These are phyloP conservation scores for Stephania japonica DNA, from an alignment of 164 flowering plant genomes.

Conservation along the genomic window DNA sequence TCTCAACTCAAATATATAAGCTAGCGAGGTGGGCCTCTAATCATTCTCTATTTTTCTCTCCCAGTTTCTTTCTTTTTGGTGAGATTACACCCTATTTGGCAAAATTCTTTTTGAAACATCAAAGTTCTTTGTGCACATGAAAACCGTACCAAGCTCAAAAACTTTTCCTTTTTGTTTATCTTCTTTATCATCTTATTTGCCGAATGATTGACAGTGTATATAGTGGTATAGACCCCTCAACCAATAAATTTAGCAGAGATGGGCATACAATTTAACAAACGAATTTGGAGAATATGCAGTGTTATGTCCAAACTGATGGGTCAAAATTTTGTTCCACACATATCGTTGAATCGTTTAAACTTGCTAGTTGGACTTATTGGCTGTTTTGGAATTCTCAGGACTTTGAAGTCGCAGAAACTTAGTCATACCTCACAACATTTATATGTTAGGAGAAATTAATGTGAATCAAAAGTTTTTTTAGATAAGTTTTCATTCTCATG, in stretches of 20 bases:
- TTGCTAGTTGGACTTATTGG: too few relatives aligned
- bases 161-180: not conserved
- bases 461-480: too few relatives aligned
- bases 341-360: too few relatives aligned
- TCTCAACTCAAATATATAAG: not conserved
- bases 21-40: not conserved
- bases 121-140: not conserved
- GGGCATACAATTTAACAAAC: not conserved
- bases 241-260: not conserved
- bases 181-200: not conserved
- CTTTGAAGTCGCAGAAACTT: too few relatives aligned
- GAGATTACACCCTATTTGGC: not conserved
- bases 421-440: too few relatives aligned
- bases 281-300: not conserved
- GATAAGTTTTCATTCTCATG: too few relatives aligned
- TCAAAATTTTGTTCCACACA: not conserved
- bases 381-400: too few relatives aligned
- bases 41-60: not conserved
- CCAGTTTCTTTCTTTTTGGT: too few relatives aligned
- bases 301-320: conserved; percentile 1
- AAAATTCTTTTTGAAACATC: not conserved
- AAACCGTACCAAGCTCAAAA: conserved; percentile 1
- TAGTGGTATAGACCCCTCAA: not conserved
- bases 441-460: too few relatives aligned
- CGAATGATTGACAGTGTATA: not conserved